Base-by-base conservation (phyloP, 768 basidiomycete species). In the Dioszegia crocea region DNA sequence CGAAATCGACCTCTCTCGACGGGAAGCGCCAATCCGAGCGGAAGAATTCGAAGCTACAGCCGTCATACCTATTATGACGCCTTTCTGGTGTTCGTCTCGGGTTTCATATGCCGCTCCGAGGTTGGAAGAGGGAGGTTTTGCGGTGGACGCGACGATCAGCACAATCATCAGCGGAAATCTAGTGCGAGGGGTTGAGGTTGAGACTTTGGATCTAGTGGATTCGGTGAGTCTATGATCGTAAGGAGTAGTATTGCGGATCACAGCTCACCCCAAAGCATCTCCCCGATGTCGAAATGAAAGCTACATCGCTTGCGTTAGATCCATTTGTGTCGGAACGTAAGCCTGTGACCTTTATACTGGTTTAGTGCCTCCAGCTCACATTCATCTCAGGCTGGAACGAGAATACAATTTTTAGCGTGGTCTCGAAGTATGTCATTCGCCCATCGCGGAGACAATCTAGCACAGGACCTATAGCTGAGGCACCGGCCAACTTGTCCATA, bases 21-120 rank as follows among this genome's bases (percentile, higher is more conserved):
- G 12, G 2, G 14, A 48, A 14, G 29, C 26, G 16, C 49, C 49
- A 2, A 56, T 46, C 1, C 41, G 55, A n/a, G 72, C 75, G 27
- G 84, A 81, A 58, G 91, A 94, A 70, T 81, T 82, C 0, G 78
- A 88, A 46, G 83, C 81, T 59, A 86, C 88, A 10, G 71, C 93
- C 14, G 75, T 81, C 4, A 81, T 97, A 14, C 83, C 86, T 1
- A 84, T 86, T 0, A 78, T 84, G n/a, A 80, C 81, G 4, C 84
- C 89, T 0, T 80, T 96, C 57, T 79, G 78, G 33, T 76, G 82
- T 17, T 78, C 73, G 1, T 84, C 85, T 62, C 79, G 80, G 6
- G 81, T 87, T 10, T 73, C 72, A 1, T 91, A 89, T 29, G 33
- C 38, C 31, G n/a, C 38, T 21, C 36, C 51, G 19, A 26, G 23